Percentiles rank a stretch among this genome's conserved stretches.
These are phyloP conservation scores for Prunus dulcis DNA, from an alignment of 306 rosid genomes.

Conservation along the genomic window DNA sequence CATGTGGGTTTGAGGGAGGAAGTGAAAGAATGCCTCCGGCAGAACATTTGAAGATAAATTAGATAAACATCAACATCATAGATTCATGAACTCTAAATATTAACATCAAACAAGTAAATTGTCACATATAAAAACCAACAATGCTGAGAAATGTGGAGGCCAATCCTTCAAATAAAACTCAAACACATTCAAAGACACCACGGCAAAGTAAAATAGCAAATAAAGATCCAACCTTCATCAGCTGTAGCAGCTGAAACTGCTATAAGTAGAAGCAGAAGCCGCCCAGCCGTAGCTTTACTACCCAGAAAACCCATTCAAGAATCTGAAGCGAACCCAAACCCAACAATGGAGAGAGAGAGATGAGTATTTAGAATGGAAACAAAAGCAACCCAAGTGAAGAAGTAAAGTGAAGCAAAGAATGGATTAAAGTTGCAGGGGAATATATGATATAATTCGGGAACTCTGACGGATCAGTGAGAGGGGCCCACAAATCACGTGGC, in stretches of 20 bases:
- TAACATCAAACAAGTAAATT: background rate
- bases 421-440: slow-evolving; percentile 50
- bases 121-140: background rate
- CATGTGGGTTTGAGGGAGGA: background rate
- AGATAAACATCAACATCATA: background rate
- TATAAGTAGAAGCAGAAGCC: slow-evolving; percentile 51
- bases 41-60: background rate
- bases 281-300: slow-evolving; percentile 52
- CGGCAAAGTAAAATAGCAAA: slow-evolving; percentile 7
- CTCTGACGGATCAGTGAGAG: background rate
- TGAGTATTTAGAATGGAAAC: slow-evolving; percentile 21
- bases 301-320: slow-evolving; percentile 11
- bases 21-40: background rate
- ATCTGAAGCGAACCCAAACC: slow-evolving; percentile 20
- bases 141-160: background rate
- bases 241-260: slow-evolving; percentile 46
- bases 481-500: slow-evolving; percentile 61
- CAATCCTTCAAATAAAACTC: background rate
- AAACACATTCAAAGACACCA: background rate
- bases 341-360: slow-evolving; percentile 33
- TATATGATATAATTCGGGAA: slow-evolving; percentile 8
- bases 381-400: slow-evolving; percentile 14
- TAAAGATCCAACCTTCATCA: slow-evolving; percentile 60
- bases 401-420: slow-evolving; percentile 34
- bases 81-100: background rate